A percentile compares a stretch with the other conserved stretches of the same genome.
phyloP scores from a whole-genome alignment of 176 grass and related monocot genomes.

The Oryza longistaminata region DNA sequence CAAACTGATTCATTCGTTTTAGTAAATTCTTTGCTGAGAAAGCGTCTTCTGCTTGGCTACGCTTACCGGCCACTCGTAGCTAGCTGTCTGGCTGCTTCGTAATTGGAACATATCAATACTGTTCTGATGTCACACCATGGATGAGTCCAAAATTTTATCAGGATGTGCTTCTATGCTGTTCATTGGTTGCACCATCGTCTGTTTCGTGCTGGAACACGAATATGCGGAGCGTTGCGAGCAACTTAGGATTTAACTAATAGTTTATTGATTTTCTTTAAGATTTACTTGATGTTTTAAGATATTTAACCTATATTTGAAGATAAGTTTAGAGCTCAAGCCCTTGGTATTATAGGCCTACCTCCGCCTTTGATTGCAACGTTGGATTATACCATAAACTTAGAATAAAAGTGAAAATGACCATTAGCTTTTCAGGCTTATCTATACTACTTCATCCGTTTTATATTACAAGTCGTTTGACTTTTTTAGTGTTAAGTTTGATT shows the following conservation, averaged over 20 bases:
- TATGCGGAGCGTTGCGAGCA: neutral
- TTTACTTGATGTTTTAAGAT: too few species aligned
- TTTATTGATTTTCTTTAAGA: too few species aligned
- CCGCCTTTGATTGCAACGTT: neutral
- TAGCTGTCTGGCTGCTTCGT: conserved; percentile 7
- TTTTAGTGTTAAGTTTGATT: too few species aligned
- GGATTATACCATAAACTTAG: neutral
- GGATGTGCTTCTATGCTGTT: neutral
- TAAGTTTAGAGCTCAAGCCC: too few species aligned
- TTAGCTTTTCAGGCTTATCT: neutral
- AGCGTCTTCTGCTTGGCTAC: conserved; percentile 23
- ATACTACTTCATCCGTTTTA: neutral
- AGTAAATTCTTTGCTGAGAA: neutral
- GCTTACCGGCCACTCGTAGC: neutral
- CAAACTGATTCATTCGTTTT: neutral
- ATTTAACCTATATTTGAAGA: too few species aligned
- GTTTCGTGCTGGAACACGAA: neutral
- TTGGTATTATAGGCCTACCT: too few species aligned
- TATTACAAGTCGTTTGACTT: too few species aligned
- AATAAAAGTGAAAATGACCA: neutral
- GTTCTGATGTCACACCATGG: neutral
- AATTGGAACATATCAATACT: neutral
- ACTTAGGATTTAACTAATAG: too few species aligned
- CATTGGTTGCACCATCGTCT: neutral
- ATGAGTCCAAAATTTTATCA: conserved; percentile 27